Conservation (phyloP, 2,329 filamentous ascomycete genomes). For the Pezicula carpinea region DNA sequence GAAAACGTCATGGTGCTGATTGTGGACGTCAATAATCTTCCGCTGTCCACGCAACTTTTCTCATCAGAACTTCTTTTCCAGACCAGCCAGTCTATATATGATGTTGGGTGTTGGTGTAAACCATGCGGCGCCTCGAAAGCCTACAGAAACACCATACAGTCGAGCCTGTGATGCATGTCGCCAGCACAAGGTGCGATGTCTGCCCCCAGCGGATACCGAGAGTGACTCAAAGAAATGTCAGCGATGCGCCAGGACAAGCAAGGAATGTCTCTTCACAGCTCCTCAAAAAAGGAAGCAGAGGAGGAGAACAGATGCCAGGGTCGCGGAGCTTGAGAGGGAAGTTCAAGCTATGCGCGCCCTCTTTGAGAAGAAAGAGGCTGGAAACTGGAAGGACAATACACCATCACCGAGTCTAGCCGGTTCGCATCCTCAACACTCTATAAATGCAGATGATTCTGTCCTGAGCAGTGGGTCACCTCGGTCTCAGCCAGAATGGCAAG, state of each 20-base stretch:
- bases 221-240: conserved; percentile 24
- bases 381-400: not conserved
- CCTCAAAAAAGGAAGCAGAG: conserved; percentile 33
- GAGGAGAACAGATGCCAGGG: conserved; percentile 35
- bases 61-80: too few species aligned
- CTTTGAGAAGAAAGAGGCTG: conserved; percentile 20
- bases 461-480: not conserved
- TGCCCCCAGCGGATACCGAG: conserved; percentile 21
- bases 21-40: too few species aligned
- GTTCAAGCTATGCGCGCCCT: conserved; percentile 32
- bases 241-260: conserved; percentile 29
- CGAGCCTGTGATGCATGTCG: conserved; percentile 34
- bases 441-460: not conserved
- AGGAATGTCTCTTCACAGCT: conserved; percentile 32
- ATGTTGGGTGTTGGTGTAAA: not conserved
- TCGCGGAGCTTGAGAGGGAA: conserved; percentile 36
- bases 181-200: conserved; percentile 34
- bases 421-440: too few species aligned
- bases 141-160: conserved; percentile 16
- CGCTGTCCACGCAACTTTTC: too few species aligned
- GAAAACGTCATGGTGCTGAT: too few species aligned
- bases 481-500: not conserved
- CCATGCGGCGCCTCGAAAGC: not conserved
- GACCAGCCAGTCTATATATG: too few species aligned
- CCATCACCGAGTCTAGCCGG: not conserved